Evolutionary conservation across 495 filamentous ascomycete species (phyloP).

Genomic region (Melanomma pulvis-pyrius): DNA sequence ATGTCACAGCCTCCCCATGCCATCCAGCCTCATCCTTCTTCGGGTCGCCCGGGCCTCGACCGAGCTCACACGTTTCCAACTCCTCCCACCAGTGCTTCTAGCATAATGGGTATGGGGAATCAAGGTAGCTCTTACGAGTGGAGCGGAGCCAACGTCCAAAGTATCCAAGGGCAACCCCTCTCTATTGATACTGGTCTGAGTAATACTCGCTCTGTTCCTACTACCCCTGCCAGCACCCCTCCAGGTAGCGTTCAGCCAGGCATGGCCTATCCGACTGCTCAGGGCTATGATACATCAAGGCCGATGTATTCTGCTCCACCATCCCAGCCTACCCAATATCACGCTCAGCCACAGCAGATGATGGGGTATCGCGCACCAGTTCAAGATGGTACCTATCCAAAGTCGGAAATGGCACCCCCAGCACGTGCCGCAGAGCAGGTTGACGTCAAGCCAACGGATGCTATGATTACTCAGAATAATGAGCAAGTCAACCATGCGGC

Average conservation of each 20-base stretch:
- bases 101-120: constrained; percentile 79
- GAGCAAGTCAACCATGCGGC: constrained; percentile 57
- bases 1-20: constrained; percentile 68
- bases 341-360: constrained; percentile 65
- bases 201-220: constrained; percentile 83
- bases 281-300: constrained; percentile 76
- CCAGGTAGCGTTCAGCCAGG: constrained; percentile 71
- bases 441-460: constrained; percentile 71
- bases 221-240: constrained; percentile 91
- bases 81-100: constrained; percentile 88
- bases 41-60: constrained; percentile 72
- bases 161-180: constrained; percentile 70
- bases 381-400: constrained; percentile 69
- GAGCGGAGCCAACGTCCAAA: constrained; percentile 67
- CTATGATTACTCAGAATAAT: constrained; percentile 44
- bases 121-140: constrained; percentile 77
- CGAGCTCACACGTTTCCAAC: constrained; percentile 91
- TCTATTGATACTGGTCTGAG: constrained; percentile 83
- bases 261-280: constrained; percentile 73
- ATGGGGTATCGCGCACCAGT: constrained; percentile 65
- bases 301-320: constrained; percentile 80
- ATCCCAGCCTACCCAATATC: constrained; percentile 69
- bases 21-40: constrained; percentile 73
- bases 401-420: constrained; percentile 91
- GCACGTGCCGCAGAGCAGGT: constrained; percentile 65